Evolutionary conservation across 2,329 filamentous ascomycete genomes (phyloP).

Genomic region (Stenocarpella maydis): DNA sequence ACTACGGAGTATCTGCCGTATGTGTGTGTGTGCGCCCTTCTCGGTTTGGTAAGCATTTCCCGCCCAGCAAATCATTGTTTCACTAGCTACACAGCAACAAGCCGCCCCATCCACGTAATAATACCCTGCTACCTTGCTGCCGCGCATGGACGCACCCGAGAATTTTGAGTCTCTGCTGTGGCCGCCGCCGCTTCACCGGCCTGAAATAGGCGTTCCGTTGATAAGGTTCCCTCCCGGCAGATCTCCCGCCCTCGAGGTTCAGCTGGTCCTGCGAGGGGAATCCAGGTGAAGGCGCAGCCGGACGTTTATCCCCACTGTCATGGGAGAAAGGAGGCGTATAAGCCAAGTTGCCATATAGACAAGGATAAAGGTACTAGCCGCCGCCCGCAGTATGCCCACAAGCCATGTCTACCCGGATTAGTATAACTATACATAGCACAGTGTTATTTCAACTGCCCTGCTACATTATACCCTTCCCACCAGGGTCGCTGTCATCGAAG

Average conservation of each 20-base stretch:
- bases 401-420: too few relatives aligned
- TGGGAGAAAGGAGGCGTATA: not conserved
- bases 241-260: not conserved
- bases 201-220: not conserved
- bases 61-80: not conserved
- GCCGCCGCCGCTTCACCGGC: not conserved
- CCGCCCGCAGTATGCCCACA: too few relatives aligned
- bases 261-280: not conserved
- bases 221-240: conserved; percentile 7
- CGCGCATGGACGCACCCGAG: not conserved
- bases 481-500: too few relatives aligned
- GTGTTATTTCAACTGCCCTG: too few relatives aligned
- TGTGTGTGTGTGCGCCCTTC: too few relatives aligned
- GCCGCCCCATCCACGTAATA: not conserved
- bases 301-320: not conserved
- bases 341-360: not conserved
- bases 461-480: too few relatives aligned
- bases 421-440: too few relatives aligned
- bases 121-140: not conserved
- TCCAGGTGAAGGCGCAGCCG: not conserved
- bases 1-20: too few relatives aligned
- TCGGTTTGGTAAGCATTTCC: not conserved
- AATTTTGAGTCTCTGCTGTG: not conserved
- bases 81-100: not conserved
- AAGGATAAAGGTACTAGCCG: too few relatives aligned